Percentiles rank a stretch among this genome's conserved stretches.
phyloP scores from a whole-genome alignment of 2,329 filamentous ascomycete species.

The Colletotrichum acutatum region DNA sequence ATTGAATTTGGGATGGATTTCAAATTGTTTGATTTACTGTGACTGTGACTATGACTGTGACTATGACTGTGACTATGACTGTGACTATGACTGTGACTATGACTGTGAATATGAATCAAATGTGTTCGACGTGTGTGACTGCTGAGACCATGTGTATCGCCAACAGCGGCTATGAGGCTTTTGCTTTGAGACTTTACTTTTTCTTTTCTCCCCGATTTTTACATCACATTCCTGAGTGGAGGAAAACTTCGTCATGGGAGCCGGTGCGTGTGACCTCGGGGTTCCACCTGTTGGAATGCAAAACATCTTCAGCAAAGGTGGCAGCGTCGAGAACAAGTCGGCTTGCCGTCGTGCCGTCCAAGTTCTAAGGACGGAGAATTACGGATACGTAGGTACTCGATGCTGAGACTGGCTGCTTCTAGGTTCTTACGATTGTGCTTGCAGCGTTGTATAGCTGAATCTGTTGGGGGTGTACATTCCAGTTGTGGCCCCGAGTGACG shows the following conservation, averaged over 20 bases:
- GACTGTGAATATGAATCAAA: neutral
- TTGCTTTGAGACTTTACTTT: neutral
- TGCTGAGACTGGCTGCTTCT: no score
- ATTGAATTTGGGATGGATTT: slow-evolving; percentile 27
- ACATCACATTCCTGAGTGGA: slow-evolving; percentile 3
- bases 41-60: no score
- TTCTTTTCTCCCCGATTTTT: neutral
- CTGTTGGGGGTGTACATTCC: slow-evolving; percentile 15
- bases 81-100: no score
- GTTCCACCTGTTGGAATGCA: slow-evolving; percentile 11
- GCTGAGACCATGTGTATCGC: no score
- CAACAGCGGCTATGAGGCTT: neutral
- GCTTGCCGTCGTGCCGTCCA: no score
- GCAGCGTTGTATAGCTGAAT: neutral
- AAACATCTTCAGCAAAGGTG: slow-evolving; percentile 26
- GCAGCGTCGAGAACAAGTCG: neutral
- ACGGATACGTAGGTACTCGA: no score
- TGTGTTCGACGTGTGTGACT: neutral
- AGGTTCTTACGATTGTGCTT: no score
- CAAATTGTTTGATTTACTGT: neutral
- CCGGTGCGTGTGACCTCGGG: neutral
- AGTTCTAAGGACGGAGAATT: no score
- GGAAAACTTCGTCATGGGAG: neutral
- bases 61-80: no score
- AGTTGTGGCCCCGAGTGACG: slow-evolving; percentile 30